phyloP scores from a whole-genome alignment of 75 land plant genomes.

The Adiantum capillusveneris region DNA sequence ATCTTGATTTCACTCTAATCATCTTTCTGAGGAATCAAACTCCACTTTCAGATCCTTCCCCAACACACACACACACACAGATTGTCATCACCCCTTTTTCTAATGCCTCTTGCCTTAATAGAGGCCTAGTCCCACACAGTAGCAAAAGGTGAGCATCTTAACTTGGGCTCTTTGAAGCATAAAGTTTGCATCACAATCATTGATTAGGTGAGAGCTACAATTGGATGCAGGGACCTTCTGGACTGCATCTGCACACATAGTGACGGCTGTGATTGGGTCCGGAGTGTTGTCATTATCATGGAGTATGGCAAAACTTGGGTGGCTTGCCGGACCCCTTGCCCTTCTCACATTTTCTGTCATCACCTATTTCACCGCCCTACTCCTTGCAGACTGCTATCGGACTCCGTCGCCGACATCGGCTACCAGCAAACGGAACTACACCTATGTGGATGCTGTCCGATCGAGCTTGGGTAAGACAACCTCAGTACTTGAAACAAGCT shows the following conservation, averaged over 20 bases:
- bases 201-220: too few relatives aligned
- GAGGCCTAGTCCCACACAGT: too few relatives aligned
- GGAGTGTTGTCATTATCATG: constrained; percentile 75
- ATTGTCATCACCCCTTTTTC: too few relatives aligned
- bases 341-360: constrained; percentile 48
- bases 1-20: too few relatives aligned
- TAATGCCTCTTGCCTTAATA: too few relatives aligned
- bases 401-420: constrained; percentile 42
- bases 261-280: constrained; percentile 73
- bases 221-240: constrained; percentile 42
- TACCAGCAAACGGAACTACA: constrained; percentile 63
- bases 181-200: too few relatives aligned
- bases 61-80: too few relatives aligned
- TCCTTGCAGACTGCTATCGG: constrained; percentile 70
- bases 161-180: too few relatives aligned
- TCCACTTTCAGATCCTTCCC: too few relatives aligned
- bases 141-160: too few relatives aligned
- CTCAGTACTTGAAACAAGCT: too few relatives aligned
- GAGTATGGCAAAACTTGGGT: constrained; percentile 74
- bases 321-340: constrained; percentile 65
- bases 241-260: constrained; percentile 73
- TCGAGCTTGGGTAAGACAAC: constrained; percentile 38
- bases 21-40: too few relatives aligned
- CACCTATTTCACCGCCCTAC: constrained; percentile 48
- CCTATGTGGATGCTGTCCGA: constrained; percentile 59